Percentiles rank a stretch among this genome's conserved stretches.
phyloP scores from a whole-genome alignment of 139 green algal species.

The Trebouxia sp. region DNA sequence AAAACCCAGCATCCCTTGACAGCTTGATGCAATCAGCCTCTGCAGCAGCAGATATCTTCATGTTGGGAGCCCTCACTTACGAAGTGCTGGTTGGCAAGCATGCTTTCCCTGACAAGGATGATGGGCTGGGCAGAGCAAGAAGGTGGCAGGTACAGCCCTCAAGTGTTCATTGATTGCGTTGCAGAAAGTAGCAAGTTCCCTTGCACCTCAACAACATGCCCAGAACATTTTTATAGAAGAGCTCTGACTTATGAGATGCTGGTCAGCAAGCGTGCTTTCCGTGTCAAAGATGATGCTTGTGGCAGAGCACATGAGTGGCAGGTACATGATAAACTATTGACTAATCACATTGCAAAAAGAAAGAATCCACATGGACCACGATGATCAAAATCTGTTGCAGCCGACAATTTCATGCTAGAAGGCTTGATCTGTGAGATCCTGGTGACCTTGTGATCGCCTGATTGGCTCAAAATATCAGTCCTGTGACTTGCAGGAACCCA shows the following conservation, averaged over 20 bases:
- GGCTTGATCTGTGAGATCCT: too few species aligned
- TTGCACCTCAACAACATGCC: too few species aligned
- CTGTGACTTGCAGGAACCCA: not conserved
- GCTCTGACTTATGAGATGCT: not conserved
- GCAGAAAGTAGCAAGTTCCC: too few species aligned
- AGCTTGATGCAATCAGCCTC: not conserved
- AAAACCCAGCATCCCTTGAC: not conserved
- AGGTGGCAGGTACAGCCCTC: not conserved
- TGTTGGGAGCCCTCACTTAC: not conserved
- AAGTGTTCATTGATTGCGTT: not conserved
- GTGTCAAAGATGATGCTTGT: not conserved
- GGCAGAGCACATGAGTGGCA: not conserved
- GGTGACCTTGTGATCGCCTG: too few species aligned
- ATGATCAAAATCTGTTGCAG: too few species aligned
- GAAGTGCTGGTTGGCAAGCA: slow-evolving; percentile 2
- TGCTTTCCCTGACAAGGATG: not conserved
- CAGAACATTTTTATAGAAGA: too few species aligned
- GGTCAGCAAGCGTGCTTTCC: not conserved
- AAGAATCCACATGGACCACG: too few species aligned
- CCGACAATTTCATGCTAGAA: too few species aligned
- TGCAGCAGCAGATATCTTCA: slow-evolving; percentile 4
- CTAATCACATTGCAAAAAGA: too few species aligned
- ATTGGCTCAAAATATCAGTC: too few species aligned
- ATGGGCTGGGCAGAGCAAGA: not conserved
- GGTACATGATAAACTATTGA: not conserved